phyloP scores from a whole-genome alignment of 2,329 filamentous ascomycete species.

The Xylariales sp. region DNA sequence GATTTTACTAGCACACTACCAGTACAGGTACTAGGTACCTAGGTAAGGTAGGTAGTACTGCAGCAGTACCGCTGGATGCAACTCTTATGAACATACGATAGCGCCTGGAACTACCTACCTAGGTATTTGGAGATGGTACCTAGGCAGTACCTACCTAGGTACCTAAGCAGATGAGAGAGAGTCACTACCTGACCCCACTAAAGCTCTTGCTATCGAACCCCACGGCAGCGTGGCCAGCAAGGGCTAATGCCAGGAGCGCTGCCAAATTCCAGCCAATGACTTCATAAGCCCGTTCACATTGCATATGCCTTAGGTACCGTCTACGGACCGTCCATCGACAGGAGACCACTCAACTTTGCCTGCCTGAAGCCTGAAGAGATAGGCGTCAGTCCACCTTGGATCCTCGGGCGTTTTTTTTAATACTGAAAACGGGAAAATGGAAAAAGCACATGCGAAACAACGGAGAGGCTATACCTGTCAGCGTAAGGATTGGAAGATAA shows the following conservation, averaged over 20 bases:
- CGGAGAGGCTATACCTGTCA: background rate
- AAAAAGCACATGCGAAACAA: slow-evolving; percentile 31
- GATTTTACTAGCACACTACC: too few relatives aligned
- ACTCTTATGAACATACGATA: slow-evolving; percentile 13
- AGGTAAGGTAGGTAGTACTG: too few relatives aligned
- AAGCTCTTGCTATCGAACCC: slow-evolving; percentile 21
- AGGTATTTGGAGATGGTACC: too few relatives aligned
- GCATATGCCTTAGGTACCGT: slow-evolving; percentile 18
- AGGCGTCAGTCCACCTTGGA: slow-evolving; percentile 11
- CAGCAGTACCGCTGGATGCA: background rate
- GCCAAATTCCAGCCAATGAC: slow-evolving; percentile 34
- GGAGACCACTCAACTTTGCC: slow-evolving; percentile 25
- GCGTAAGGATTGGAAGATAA: background rate
- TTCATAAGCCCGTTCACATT: slow-evolving; percentile 36
- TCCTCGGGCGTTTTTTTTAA: slow-evolving; percentile 16
- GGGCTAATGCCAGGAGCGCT: slow-evolving; percentile 9
- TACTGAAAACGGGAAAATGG: background rate
- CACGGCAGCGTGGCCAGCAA: slow-evolving; percentile 28
- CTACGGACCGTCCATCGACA: slow-evolving; percentile 15
- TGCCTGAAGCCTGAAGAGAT: background rate
- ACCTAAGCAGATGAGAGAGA: too few relatives aligned
- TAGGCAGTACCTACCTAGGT: too few relatives aligned
- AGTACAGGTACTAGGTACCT: too few relatives aligned
- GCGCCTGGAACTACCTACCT: background rate
- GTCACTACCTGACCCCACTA: too few relatives aligned